These are phyloP conservation scores for Asterophora parasitica DNA, from an alignment of 768 basidiomycete genomes.

Conservation along the genomic window DNA sequence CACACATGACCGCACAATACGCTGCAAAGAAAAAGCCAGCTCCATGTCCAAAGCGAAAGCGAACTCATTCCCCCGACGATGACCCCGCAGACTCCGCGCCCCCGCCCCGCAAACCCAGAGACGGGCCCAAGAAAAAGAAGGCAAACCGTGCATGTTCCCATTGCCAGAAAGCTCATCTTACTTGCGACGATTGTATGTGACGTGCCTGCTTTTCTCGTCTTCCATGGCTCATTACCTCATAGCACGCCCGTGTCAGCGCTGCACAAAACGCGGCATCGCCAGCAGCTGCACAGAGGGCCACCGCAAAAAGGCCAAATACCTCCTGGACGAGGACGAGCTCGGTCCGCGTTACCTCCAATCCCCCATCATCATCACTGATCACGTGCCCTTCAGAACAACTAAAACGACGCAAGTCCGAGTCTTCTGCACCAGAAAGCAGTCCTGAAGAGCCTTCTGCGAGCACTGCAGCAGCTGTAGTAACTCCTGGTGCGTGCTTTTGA, in stretches of 20 bases:
- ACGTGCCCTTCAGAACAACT: constrained; percentile 44
- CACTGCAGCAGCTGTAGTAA: too few species aligned
- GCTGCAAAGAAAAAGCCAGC: constrained; percentile 39
- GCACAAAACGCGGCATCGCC: constrained; percentile 89
- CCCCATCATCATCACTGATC: constrained; percentile 28
- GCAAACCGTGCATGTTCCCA: constrained; percentile 91
- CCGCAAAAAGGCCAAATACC: constrained; percentile 97
- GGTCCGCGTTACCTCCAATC: constrained; percentile 42
- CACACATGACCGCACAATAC: constrained; percentile 40
- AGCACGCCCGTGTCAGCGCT: constrained; percentile 97
- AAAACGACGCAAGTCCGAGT: constrained; percentile 44
- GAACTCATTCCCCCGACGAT: constrained; percentile 56
- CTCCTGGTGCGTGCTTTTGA: constrained; percentile 36
- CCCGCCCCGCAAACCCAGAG: constrained; percentile 52
- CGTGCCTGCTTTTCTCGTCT: constrained; percentile 13
- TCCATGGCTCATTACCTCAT: constrained; percentile 14
- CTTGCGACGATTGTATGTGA: constrained; percentile 93
- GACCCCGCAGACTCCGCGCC: constrained; percentile 43
- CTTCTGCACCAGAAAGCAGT: constrained; percentile 35
- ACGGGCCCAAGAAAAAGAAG: constrained; percentile 91
- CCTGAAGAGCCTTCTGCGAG: constrained; percentile 25
- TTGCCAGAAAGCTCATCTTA: constrained; percentile 96
- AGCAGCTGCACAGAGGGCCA: constrained; percentile 89
- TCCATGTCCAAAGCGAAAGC: constrained; percentile 50
- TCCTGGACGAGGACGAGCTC: constrained; percentile 90